Evolutionary conservation across 2,329 filamentous ascomycete genomes (phyloP), one percentile per base, ranked within the genome.

Genomic region (Sordariomycetes sp.): DNA sequence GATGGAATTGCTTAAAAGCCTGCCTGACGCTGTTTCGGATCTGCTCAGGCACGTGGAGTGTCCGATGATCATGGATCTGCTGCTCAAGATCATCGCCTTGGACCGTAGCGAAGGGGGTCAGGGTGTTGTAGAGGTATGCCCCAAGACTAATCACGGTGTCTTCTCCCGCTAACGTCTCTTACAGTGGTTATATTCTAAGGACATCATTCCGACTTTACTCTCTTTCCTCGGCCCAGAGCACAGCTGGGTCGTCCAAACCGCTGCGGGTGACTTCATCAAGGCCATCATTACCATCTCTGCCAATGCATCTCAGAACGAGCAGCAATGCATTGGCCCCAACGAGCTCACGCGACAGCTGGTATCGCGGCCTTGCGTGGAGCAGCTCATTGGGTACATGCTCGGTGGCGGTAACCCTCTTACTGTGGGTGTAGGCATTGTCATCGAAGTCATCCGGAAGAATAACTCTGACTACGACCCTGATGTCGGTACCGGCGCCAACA

Each of bases 401-500:
- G 74, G 80, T 33, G 92, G 92, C 25, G 92, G 92, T 18, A 96
- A 98, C 49, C 83, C 92, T 6, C 63, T 98, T 38, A 96, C 90
- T 0, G 93, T 96, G 12, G 92, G 92, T 32, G 92, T 98, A 9
- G 92, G 92, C 15, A 95, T 96, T 49, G 76, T 98, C 21, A 98
- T 98, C 43, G 92, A 98, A 60, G 92, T 98, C 30, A 98, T 98
- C 54, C 77, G 92, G 40, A 98, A 98, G 64, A 98, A 98, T 61
- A 98, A 98, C 56, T 96, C 92, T 1, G 92, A 98, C 58, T 98
- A 98, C 54, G 92, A 98, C 47, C 82, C 92, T 1, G 92, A 96
- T 46, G 84, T 88, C 46, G 79, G 88, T 40, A 78, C 82, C 32
- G 86, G 87, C 39, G 77, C 84, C 19, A 84, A 84, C 43, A 75